phyloP scores from a whole-genome alignment of 73 alveolate species.

The Halteria grandinella region DNA sequence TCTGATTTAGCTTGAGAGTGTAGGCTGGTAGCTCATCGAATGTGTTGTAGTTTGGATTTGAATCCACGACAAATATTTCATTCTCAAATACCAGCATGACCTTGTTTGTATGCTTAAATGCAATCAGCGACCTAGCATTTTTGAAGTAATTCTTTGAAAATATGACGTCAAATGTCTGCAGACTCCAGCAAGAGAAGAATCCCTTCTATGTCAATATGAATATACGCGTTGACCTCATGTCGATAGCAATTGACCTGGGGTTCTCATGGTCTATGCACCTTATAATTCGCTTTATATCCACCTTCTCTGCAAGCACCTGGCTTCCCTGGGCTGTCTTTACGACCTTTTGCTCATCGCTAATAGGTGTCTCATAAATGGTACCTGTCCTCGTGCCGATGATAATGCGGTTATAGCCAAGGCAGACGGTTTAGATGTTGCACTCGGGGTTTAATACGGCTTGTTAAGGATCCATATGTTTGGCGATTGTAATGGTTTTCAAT shows the following conservation, averaged over 20 bases:
- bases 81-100: slow-evolving; percentile 80
- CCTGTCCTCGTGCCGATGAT: slow-evolving; percentile 88
- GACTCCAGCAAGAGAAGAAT: slow-evolving; percentile 80
- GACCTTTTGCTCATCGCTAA: slow-evolving; percentile 54
- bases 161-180: slow-evolving; percentile 67
- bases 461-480: slow-evolving; percentile 52
- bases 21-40: slow-evolving; percentile 60
- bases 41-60: slow-evolving; percentile 37
- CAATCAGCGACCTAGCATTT: slow-evolving; percentile 65
- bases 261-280: slow-evolving; percentile 79
- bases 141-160: slow-evolving; percentile 69
- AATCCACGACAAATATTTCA: slow-evolving; percentile 72
- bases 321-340: no score
- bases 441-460: slow-evolving; percentile 57
- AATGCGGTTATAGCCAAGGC: slow-evolving; percentile 79
- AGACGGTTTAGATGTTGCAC: slow-evolving; percentile 73
- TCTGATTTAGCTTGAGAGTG: slow-evolving; percentile 46
- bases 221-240: slow-evolving; percentile 56
- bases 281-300: slow-evolving; percentile 62
- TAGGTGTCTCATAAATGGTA: slow-evolving; percentile 68
- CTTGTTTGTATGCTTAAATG: slow-evolving; percentile 78
- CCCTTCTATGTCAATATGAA: slow-evolving; percentile 76
- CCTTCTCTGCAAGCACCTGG: slow-evolving; percentile 37
- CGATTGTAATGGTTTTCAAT: slow-evolving; percentile 41
- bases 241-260: slow-evolving; percentile 73